Base-by-base conservation (phyloP, 306 rosid genomes). In the Lathyrus aphaca region DNA sequence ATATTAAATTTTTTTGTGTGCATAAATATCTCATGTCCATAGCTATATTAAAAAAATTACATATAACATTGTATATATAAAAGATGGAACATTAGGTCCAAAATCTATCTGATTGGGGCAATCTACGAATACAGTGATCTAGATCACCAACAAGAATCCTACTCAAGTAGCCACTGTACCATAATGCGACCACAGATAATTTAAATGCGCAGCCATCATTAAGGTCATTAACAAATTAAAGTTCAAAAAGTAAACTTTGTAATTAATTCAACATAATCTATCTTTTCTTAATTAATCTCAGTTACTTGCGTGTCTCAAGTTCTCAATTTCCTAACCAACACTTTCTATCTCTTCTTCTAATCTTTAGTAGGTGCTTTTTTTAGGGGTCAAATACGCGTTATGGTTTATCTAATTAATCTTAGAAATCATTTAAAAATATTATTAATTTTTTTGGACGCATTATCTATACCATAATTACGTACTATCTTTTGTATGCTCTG, bases 331-430 rank as follows among this genome's bases (percentile, higher is more conserved):
- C 51, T 48, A 78, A 70, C 78, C 15, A 63, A 74, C 73, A 80
- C 63, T 70, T 65, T 54, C 40, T 64, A 51, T 1, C 44, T 27
- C 37, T 59, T 71, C 15, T n/a, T 35, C 10, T 76, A 2, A 43
- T 58, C 77, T 51, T 65, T 46, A 74, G 45, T 75, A 13, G 58
- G 63, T 62, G 16, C 25, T 43, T 9, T 61, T 56, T 21, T 68
- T 15, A 23, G 17, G 11, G 49, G 81, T 74, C 82, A 74, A 77
- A 74, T 66, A 37, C 83, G 85, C 85, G 85, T 74, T 70, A 25
- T 82, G 50, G 64, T 56, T 76, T 72, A 79, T 69, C 80, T 50
- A 68, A 79, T 74, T 58, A 30, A 30, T 21, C 57, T 57, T 37
- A 17, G 0, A 55, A 8, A 46, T 1, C 0, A 10, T 11, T 40